Evolutionary conservation across 2,329 filamentous ascomycete genomes (phyloP).

Genomic region (Chaetoscypha palmicola): DNA sequence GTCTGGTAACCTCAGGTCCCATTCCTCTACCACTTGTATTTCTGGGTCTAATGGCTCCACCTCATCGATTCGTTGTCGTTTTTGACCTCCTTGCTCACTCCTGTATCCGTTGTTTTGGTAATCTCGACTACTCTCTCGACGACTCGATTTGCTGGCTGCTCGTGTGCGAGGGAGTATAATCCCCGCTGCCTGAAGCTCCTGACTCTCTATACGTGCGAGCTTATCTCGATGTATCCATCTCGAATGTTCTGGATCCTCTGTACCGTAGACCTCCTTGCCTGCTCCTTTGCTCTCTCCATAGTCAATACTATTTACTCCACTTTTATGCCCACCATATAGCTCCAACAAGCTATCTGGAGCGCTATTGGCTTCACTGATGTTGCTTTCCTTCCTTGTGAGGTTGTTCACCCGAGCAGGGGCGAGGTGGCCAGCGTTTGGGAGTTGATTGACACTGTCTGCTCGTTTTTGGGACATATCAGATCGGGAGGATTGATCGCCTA

Average conservation of each 20-base stretch:
- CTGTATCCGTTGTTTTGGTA: constrained; percentile 24
- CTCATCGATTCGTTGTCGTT: constrained; percentile 32
- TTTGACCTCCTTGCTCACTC: constrained; percentile 34
- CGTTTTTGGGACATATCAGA: constrained; percentile 22
- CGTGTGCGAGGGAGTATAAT: constrained; percentile 53
- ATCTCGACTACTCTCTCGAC: constrained; percentile 34
- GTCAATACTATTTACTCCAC: constrained; percentile 25
- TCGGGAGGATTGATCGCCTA: constrained; percentile 19
- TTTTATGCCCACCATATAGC: constrained; percentile 32
- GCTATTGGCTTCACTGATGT: constrained; percentile 35
- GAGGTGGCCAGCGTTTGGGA: constrained; percentile 24
- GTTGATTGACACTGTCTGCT: constrained; percentile 14
- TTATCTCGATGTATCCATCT: constrained; percentile 87
- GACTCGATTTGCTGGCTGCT: constrained; percentile 42
- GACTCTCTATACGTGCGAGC: constrained; percentile 71
- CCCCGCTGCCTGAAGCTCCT: constrained; percentile 73
- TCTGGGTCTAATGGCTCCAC: constrained; percentile 36
- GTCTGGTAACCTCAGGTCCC: constrained; percentile 71
- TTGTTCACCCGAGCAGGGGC: constrained; percentile 32
- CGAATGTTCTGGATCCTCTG: constrained; percentile 49
- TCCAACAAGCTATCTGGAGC: constrained; percentile 42
- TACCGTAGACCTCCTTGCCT: constrained; percentile 25
- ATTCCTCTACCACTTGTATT: constrained; percentile 40
- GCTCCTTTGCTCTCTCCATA: constrained; percentile 20
- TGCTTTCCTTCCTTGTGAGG: constrained; percentile 35